Percentiles rank a stretch among this genome's conserved stretches.
phyloP scores from a whole-genome alignment of 1,139 yeast species.

The Scheffersomyces stambukii region DNA sequence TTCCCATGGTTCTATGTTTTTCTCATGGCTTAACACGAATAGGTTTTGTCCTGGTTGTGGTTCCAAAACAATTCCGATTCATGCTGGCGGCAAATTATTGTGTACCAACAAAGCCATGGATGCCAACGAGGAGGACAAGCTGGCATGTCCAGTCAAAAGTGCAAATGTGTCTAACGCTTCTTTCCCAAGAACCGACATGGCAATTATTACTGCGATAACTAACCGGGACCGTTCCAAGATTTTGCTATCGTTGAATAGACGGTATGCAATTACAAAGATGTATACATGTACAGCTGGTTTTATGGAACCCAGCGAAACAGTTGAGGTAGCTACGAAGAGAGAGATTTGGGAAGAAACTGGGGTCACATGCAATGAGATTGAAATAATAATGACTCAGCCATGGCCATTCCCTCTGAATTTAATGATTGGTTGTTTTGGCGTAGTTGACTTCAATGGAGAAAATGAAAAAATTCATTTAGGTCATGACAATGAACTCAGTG shows the following conservation, averaged over 20 bases:
- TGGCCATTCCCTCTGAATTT: constrained; percentile 96
- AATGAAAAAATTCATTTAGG: constrained; percentile 64
- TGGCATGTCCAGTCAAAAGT: constrained; percentile 51
- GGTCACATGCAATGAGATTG: constrained; percentile 56
- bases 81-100: constrained; percentile 76
- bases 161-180: constrained; percentile 58
- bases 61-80: constrained; percentile 57
- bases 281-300: constrained; percentile 92
- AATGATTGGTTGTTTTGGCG: constrained; percentile 89
- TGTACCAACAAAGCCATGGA: constrained; percentile 43
- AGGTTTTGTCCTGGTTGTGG: constrained; percentile 91
- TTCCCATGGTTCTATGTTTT: constrained; percentile 78
- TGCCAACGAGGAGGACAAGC: constrained; percentile 13
- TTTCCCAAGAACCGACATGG: constrained; percentile 91
- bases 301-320: constrained; percentile 90
- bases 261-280: constrained; percentile 49
- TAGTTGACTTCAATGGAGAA: constrained; percentile 58
- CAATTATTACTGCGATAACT: constrained; percentile 75
- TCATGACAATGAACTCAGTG: constrained; percentile 80
- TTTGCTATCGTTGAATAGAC: constrained; percentile 65
- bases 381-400: constrained; percentile 73
- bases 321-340: constrained; percentile 81
- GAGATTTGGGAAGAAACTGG: constrained; percentile 98
- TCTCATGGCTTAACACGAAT: constrained; percentile 80
- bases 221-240: constrained; percentile 58